Evolutionary conservation across 345 rosid species (phyloP).

Genomic region (Syzygium aqueum): DNA sequence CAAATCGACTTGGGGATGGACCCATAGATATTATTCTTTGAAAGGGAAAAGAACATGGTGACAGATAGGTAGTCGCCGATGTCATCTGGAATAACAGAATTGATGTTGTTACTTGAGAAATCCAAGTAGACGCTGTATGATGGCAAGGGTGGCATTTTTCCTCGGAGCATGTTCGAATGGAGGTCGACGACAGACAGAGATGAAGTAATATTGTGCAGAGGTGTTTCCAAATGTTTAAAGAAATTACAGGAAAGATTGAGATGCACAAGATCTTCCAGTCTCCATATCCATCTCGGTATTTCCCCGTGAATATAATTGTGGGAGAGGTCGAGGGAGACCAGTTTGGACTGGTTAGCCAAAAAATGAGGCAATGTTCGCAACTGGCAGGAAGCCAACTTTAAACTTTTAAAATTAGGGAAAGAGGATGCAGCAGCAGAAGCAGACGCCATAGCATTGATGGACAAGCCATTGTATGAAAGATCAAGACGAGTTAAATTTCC

Average conservation of each 20-base stretch:
- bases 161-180: not conserved
- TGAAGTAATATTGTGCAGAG: not conserved
- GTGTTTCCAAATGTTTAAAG: constrained; percentile 4
- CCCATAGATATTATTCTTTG: constrained; percentile 2
- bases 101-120: not conserved
- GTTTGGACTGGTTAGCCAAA: constrained; percentile 11
- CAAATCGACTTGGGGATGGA: constrained; percentile 1
- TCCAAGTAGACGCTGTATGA: rapidly evolving
- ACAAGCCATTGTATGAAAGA: constrained; percentile 32
- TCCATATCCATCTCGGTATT: constrained; percentile 39
- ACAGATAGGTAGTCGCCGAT: not conserved
- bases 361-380: constrained; percentile 18
- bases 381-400: constrained; percentile 38
- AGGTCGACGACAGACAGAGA: not conserved
- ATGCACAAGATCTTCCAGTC: not conserved
- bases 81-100: not conserved
- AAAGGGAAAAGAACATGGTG: not conserved
- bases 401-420: not conserved
- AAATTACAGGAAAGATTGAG: constrained; percentile 23
- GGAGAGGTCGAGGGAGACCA: constrained; percentile 26
- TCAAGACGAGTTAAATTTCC: constrained; percentile 9
- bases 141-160: not conserved
- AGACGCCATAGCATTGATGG: not conserved
- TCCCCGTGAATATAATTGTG: constrained; percentile 25
- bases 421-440: not conserved